Base-by-base conservation (phyloP, 805 yeast species). In the Saccharomycopsis guyanensis region DNA sequence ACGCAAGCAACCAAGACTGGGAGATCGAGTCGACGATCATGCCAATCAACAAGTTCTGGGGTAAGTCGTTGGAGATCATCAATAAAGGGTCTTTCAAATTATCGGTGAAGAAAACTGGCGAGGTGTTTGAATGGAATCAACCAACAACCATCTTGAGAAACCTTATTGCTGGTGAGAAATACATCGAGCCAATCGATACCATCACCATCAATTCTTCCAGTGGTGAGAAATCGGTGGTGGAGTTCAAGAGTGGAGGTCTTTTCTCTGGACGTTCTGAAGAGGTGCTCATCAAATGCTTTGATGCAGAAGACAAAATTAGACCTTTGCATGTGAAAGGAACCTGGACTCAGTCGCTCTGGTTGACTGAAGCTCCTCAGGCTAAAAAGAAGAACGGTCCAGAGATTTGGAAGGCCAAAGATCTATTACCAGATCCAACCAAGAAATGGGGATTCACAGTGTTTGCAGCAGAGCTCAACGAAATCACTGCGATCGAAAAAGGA, bases 41-140 rank as follows among this genome's bases (percentile, higher is more conserved):
- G 22, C 95, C 96, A 0, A 74, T 75, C 19, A 96, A 89, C 57
- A 87, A 88, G 61, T 86, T 86, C 57, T 91, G 97, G 95, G 97
- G 97, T 42, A 93, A 91, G 65, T 80, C 89, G 23, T 79, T 86
- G 5, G 97, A 93, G 60, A 66, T 93, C 47, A 74, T 75, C 40
- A 86, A 86, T 53, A 77, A 73, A 38, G 98, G 98, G 33, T 68
- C 69, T 12, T 67, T 83, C 3, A 73, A 71, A 38, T 66, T 93
- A 33, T 68, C 70, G 2, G 67, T 81, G 38, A 74, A 75, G 48
- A 56, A 67, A 2, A 71, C 81, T 0, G 88, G 86, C 1, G 95
- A 86, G 56, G 55, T 62, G 8, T 85, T 80, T 57, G 76, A 78
- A 51, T 93, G 95, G 91, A 60, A 69, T 18, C 89, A 81, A 53